Evolutionary conservation across 768 basidiomycete genomes (phyloP).

Genomic region (Tephrocybe sp.): DNA sequence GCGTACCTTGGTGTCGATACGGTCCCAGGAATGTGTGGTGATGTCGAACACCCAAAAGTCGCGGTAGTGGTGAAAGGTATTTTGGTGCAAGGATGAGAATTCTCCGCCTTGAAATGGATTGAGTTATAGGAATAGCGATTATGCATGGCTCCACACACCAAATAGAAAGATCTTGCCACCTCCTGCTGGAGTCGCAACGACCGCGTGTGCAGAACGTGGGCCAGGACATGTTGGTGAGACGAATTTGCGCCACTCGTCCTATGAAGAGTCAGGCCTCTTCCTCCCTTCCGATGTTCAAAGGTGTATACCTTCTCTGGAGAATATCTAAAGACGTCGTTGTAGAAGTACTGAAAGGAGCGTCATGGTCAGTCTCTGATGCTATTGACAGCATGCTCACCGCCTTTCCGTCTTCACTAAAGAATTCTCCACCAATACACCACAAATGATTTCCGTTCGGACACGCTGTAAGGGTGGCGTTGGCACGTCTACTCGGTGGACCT

Average conservation of each 20-base stretch:
- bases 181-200: slow-evolving; percentile 69
- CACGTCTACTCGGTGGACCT: slow-evolving; percentile 80
- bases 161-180: slow-evolving; percentile 88
- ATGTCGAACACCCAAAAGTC: slow-evolving; percentile 92
- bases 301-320: slow-evolving; percentile 69
- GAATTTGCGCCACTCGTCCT: slow-evolving; percentile 91
- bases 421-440: slow-evolving; percentile 87
- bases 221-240: slow-evolving; percentile 84
- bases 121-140: too few relatives aligned
- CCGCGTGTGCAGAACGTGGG: slow-evolving; percentile 85
- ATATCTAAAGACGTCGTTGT: slow-evolving; percentile 87
- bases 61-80: slow-evolving; percentile 83
- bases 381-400: slow-evolving; percentile 44
- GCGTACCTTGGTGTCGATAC: slow-evolving; percentile 81
- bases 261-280: background rate
- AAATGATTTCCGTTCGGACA: slow-evolving; percentile 82
- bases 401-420: slow-evolving; percentile 83
- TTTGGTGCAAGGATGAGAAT: slow-evolving; percentile 82
- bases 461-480: slow-evolving; percentile 78
- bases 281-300: background rate
- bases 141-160: too few relatives aligned
- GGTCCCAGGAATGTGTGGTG: slow-evolving; percentile 76
- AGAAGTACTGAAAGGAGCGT: slow-evolving; percentile 60
- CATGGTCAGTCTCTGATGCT: background rate
- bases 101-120: too few relatives aligned